These are phyloP conservation scores for Brassica cretica DNA, from an alignment of 345 rosid species.

Conservation along the genomic window DNA sequence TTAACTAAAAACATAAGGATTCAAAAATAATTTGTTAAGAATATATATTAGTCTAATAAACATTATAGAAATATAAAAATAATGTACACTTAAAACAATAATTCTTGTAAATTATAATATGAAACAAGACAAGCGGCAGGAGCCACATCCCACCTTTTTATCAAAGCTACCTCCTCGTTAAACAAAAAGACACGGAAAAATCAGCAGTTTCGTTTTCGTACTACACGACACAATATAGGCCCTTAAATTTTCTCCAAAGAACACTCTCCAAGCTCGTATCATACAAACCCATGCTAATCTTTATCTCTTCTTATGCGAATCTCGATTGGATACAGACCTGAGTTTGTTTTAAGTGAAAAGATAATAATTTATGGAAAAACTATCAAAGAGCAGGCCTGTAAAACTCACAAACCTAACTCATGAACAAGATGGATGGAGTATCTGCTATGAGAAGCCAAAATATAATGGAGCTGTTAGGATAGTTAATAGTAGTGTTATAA, in stretches of 20 bases:
- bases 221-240: conserved; percentile 1
- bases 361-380: background rate
- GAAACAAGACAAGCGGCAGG: conserved; percentile 9
- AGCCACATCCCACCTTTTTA: conserved; percentile 24
- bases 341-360: background rate
- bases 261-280: conserved; percentile 14
- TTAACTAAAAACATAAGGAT: background rate
- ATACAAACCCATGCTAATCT: background rate
- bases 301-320: background rate
- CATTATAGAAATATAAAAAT: background rate
- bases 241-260: background rate
- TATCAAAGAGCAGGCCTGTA: background rate
- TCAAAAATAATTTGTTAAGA: background rate
- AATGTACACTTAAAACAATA: background rate
- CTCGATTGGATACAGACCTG: background rate
- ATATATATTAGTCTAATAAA: background rate
- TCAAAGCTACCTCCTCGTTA: conserved; percentile 16
- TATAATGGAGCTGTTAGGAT: background rate
- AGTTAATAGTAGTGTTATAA: background rate
- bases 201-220: background rate
- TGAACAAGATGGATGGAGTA: background rate
- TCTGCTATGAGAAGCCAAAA: background rate
- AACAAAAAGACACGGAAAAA: conserved; percentile 24
- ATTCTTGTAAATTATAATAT: background rate
- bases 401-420: background rate